Base-by-base conservation (phyloP, 352 stramenopile genomes). In the Pythium aphanidermatum region DNA sequence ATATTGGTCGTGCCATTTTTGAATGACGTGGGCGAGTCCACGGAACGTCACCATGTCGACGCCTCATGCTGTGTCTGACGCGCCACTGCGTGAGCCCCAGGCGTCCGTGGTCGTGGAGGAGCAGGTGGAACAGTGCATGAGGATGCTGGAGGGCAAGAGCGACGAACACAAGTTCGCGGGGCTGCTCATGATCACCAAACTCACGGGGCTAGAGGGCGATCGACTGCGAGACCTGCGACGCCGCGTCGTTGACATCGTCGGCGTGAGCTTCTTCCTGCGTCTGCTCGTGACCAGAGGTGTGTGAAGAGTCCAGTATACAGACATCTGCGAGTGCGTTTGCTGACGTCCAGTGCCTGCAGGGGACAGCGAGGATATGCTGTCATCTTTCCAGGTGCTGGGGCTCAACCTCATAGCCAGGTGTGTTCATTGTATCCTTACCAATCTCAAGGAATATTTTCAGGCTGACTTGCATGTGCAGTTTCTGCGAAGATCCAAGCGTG, bases 121-220 rank as follows among this genome's bases (percentile, higher is more conserved):
- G 17, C 42, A 51, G 55, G 46, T 64, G 32, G 20, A 43, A 28
- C 48, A 88, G 26, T 94, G 82, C 36, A 59, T 94, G 59, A 63
- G 55, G 16, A 82, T 91, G 59, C 63, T 94, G 28, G 55, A 62
- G 34, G 82, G 82, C 0, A 65, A 67, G 20, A 82, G 71, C 6
- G 79, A 94, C 37, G 82, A 94, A 60, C 78, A 94, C 71, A 92
- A 92, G 55, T 91, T 94, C 44, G 82, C 82, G 1, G 82, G 82
- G 1, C 52, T 94, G 63, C 67, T 92, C 28, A 94, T 94, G 82
- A 55, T 91, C 67, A 86, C 82, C 19, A 94, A 92, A 55, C 73
- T 92, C 30, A 51, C 51, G 17, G 52, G 74, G 7, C 47, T 90
- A 17, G 51, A 69, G 16, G 40, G 40, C 31, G 58, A 68, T 26